A percentile compares a stretch with the other conserved stretches of the same genome.
phyloP scores from a whole-genome alignment of 1,284 basidiomycete genomes.

The Puccinia brachypodii region DNA sequence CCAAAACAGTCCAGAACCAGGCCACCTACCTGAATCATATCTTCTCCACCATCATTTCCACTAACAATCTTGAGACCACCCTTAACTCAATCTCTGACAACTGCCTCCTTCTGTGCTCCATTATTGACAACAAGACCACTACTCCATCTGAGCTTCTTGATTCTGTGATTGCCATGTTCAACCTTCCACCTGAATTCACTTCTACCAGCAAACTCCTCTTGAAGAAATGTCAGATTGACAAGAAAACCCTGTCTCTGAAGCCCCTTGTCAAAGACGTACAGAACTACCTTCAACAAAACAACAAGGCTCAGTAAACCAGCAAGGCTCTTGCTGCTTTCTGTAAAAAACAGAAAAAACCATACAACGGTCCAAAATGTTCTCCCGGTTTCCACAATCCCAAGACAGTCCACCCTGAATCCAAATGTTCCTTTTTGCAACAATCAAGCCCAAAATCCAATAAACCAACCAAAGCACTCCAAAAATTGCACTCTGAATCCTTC shows the following conservation, averaged over 20 bases:
- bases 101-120: neutral
- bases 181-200: neutral
- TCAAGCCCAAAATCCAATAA: too few species aligned
- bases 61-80: neutral
- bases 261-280: neutral
- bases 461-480: too few species aligned
- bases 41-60: neutral
- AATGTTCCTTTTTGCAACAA: too few species aligned
- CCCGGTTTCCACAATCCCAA: too few species aligned
- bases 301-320: too few species aligned
- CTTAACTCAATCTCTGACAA: neutral
- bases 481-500: too few species aligned
- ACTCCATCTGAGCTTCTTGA: constrained; percentile 6
- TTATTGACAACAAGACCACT: neutral
- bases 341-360: too few species aligned
- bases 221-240: constrained; percentile 8
- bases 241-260: neutral
- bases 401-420: too few species aligned
- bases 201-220: neutral
- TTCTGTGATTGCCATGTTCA: neutral
- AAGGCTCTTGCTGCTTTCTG: too few species aligned
- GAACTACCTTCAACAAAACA: neutral
- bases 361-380: too few species aligned
- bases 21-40: neutral
- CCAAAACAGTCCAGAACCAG: constrained; percentile 21